Conservation (phyloP, 208 protist species). For the Crithidia sp. region DNA sequence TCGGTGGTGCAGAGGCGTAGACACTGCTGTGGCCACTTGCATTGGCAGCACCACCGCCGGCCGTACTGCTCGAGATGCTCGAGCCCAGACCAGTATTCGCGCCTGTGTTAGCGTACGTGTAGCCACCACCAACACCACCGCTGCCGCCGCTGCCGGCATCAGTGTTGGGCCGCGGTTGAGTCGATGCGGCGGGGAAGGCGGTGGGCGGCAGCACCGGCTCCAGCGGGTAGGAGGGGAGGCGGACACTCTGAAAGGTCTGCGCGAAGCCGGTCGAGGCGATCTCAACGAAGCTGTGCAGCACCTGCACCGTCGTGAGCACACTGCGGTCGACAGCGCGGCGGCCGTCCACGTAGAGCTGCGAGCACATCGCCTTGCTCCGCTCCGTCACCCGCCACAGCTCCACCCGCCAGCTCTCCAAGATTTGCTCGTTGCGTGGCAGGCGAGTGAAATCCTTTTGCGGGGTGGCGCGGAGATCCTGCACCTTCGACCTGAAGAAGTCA, state of each 20-base stretch:
- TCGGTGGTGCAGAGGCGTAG: conserved; percentile 10
- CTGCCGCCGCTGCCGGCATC: neutral
- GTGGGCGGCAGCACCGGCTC: conserved; percentile 54
- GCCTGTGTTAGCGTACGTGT: too few species aligned
- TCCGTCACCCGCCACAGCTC: conserved; percentile 78
- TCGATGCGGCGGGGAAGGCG: conserved; percentile 54
- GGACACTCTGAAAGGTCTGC: conserved; percentile 53
- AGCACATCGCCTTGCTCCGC: conserved; percentile 58
- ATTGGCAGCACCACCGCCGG: neutral
- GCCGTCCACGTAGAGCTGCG: conserved; percentile 66
- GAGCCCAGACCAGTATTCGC: too few species aligned
- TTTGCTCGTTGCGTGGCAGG: conserved; percentile 79
- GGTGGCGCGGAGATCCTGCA: conserved; percentile 52
- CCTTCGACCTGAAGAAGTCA: conserved; percentile 83
- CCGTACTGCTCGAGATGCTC: neutral
- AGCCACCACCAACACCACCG: too few species aligned
- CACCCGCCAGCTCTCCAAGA: conserved; percentile 75
- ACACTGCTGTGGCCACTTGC: neutral
- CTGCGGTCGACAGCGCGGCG: conserved; percentile 63
- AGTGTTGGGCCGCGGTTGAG: conserved; percentile 16
- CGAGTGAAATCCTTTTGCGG: conserved; percentile 69
- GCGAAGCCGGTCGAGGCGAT: conserved; percentile 51
- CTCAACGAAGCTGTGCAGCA: conserved; percentile 62
- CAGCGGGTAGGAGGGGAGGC: conserved; percentile 50
- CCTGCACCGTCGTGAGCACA: conserved; percentile 58